Evolutionary conservation across 495 filamentous ascomycete genomes (phyloP), one percentile per base, ranked within the genome.

Genomic region (Aspergillus coremiiformis): DNA sequence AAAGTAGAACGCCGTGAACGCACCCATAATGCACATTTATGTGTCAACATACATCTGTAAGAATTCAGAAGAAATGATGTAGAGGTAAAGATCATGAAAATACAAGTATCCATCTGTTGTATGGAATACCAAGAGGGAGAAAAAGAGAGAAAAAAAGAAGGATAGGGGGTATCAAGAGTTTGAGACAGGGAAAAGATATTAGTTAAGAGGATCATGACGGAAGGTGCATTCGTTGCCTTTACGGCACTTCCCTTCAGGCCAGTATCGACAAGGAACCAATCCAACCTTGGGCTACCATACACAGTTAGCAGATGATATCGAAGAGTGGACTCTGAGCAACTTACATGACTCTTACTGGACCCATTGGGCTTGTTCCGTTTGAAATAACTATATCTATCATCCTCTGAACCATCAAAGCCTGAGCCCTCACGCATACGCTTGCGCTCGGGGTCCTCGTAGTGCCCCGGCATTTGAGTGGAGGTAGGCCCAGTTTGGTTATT

Each of bases 141-240:
- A n/a, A 2, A 37, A 44, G 26, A 19, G 32, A 26, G 32, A 49
- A 26, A 15, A 19, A 47, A 43, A 44, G 21, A 26, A 4, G 44
- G 26, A 33, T 19, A 33, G 15, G 42, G 53, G 49, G 49, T 52
- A 58, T 49, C 45, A 52, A 52, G 43, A 58, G 24, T 27, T 27
- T 4, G 30, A 56, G 33, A 15, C 41, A 53, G 46, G 30, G 32
- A 55, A 24, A 33, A 45, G 35, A 49, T 49, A 45, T 55, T 39
- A 60, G 17, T 52, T 49, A 19, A 61, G 47, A 29, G 65, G 58
- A 53, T 76, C 73, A 20, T 96, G 90, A 39, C 86, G 75, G 68
- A 82, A 96, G 1, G 87, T 93, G 65, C 90, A 96, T 29, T 85
- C 84, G 15, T 86, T 85, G 4, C 90, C 90, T 66, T 95, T 93